Percentiles rank a stretch among this genome's conserved stretches.
These are phyloP conservation scores for Pseudopyrenochaeta lycopersici DNA, from an alignment of 2,329 filamentous ascomycete species.

Conservation along the genomic window DNA sequence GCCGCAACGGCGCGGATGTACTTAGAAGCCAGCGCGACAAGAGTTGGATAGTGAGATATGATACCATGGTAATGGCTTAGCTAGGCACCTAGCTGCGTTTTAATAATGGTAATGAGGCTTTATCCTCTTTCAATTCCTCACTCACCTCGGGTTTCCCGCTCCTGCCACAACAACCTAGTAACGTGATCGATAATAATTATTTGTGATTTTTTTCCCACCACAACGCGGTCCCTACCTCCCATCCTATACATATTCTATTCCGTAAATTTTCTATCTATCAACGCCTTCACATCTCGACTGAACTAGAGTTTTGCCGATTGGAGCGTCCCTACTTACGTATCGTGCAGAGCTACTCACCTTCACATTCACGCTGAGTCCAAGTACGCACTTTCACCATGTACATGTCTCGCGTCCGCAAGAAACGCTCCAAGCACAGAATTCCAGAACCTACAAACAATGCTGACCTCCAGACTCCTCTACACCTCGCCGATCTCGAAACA, in stretches of 20 bases:
- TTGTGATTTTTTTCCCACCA: not conserved
- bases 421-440: not conserved
- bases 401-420: not conserved
- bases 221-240: not conserved
- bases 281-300: too few species aligned
- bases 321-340: not conserved
- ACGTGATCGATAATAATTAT: not conserved
- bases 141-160: not conserved
- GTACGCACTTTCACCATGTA: not conserved
- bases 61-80: constrained; percentile 13
- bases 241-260: not conserved
- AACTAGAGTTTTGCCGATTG: not conserved
- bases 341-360: not conserved
- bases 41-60: constrained; percentile 4
- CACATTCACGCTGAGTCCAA: not conserved
- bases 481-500: constrained; percentile 1
- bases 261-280: too few species aligned
- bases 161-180: not conserved
- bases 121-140: not conserved
- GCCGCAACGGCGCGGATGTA: not conserved
- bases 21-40: not conserved
- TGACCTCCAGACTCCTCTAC: constrained; percentile 3
- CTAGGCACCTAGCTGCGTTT: constrained; percentile 2
- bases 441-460: not conserved
- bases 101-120: constrained; percentile 16